Base-by-base conservation (phyloP, 371 early-diverging fungal species). In the Choanephora cucurbitarum region DNA sequence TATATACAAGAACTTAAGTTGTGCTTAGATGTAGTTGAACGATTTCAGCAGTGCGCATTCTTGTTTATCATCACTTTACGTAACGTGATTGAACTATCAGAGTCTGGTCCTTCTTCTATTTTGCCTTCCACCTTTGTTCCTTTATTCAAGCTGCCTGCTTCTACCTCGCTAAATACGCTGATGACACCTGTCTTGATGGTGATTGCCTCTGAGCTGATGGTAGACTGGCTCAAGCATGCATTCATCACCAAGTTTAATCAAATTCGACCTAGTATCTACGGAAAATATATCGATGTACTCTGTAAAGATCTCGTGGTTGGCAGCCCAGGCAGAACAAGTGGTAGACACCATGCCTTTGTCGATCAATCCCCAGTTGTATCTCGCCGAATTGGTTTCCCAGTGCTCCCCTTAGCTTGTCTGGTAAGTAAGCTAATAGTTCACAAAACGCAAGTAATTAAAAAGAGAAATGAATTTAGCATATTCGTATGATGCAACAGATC, bases 141-240 rank as follows among this genome's bases (percentile, higher is more conserved):
- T 0, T 42, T 89, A 3, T 77, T 89, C 48, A 71, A 73, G 40
- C 15, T 75, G 10, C 81, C 89, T 1, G 82, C 86, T 11, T 62
- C 67, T 0, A 84, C 80, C 6, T 80, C 83, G 4, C 57, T 86
- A 9, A 83, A 81, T 28, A 75, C 82, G 0, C 60, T 96, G 5
- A 66, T 93, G 62, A 88, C 88, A 3, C 97, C 96, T 0, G 86
- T 91, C 6, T 62, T 95, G 21, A 79, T 93, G 63, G 94, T 97
- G 5, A 81, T 92, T 47, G 86, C 85, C 0, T 91, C 94, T 21
- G 98, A 98, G 67, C 70, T 97, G 3, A 68, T 95, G 17, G 96
- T 97, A 8, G 98, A 99, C 72, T 98, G 98, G 96, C 74, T 97
- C 48, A 99, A 99, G 69, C 99, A 99, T 70, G 92, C 97, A 1